Percentiles rank a stretch among this genome's conserved stretches.
Evolutionary conservation across 768 basidiomycete genomes (phyloP).

Genomic region (Panellus pusillus): DNA sequence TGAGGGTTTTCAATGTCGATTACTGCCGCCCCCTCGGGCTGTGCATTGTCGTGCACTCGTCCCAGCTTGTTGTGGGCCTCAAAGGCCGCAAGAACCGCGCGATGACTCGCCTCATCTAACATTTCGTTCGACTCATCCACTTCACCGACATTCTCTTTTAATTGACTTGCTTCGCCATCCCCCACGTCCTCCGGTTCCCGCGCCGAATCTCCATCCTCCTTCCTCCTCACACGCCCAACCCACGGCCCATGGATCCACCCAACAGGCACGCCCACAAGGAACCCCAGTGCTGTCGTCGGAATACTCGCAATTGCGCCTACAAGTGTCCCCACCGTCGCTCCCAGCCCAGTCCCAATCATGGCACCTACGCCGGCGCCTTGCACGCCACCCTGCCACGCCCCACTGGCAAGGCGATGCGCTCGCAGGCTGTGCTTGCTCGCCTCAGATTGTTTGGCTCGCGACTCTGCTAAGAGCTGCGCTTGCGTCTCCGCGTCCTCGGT

Average conservation of each 20-base stretch:
- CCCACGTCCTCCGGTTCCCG: not conserved
- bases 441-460: slow-evolving; percentile 7
- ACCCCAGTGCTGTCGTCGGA: slow-evolving; percentile 7
- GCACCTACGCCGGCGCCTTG: slow-evolving; percentile 3
- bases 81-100: slow-evolving; percentile 9
- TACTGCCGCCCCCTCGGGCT: too few species aligned
- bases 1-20: too few species aligned
- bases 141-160: not conserved
- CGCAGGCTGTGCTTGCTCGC: slow-evolving; percentile 11
- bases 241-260: slow-evolving; percentile 16
- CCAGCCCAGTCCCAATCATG: slow-evolving; percentile 4
- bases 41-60: not conserved
- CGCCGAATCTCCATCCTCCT: not conserved
- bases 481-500: slow-evolving; percentile 7
- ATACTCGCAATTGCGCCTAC: slow-evolving; percentile 12
- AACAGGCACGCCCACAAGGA: slow-evolving; percentile 10
- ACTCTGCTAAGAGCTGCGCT: slow-evolving; percentile 4
- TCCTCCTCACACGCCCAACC: not conserved
- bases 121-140: slow-evolving; percentile 6
- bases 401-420: slow-evolving; percentile 11
- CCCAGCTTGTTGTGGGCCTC: slow-evolving; percentile 10
- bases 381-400: slow-evolving; percentile 8
- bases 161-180: slow-evolving; percentile 4
- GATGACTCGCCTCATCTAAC: slow-evolving; percentile 7
- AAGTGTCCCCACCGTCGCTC: slow-evolving; percentile 9